Evolutionary conservation across 805 yeast genomes (phyloP).

Genomic region (Ogataea ramenticola): DNA sequence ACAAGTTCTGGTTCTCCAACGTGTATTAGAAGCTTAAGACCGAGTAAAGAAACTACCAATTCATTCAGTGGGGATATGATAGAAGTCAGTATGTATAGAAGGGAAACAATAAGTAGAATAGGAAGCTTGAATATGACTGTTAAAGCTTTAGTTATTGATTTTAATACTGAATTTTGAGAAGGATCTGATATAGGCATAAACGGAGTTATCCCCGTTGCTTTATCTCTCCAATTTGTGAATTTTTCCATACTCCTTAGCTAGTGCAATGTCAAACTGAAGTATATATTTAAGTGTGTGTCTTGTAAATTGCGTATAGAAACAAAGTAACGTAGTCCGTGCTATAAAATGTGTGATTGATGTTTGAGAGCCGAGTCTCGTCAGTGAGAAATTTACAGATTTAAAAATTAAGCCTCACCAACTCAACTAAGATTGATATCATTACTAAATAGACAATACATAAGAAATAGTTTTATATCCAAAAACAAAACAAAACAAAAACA

Average conservation of each 20-base stretch:
- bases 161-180: not conserved
- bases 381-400: no score
- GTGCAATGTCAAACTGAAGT: no score
- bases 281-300: no score
- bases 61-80: not conserved
- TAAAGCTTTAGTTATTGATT: constrained; percentile 9
- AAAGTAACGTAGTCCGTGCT: no score
- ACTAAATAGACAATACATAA: no score
- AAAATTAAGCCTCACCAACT: not conserved
- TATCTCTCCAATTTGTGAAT: constrained; percentile 79
- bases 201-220: constrained; percentile 91
- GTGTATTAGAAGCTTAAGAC: not conserved
- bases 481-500: no score
- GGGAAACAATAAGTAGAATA: constrained; percentile 14
- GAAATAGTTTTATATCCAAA: no score
- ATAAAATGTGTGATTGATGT: no score
- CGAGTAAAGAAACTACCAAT: not conserved
- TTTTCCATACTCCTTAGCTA: constrained; percentile 59
- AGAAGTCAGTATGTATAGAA: not conserved
- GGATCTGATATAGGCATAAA: constrained; percentile 53
- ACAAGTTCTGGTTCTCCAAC: constrained; percentile 21
- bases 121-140: constrained; percentile 21
- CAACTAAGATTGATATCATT: not conserved
- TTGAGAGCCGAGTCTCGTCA: no score
- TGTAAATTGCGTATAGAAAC: no score